Evolutionary conservation across 2,329 filamentous ascomycete species (phyloP), one percentile per base, ranked within the genome.

Genomic region (Ophiosphaerella narmari): DNA sequence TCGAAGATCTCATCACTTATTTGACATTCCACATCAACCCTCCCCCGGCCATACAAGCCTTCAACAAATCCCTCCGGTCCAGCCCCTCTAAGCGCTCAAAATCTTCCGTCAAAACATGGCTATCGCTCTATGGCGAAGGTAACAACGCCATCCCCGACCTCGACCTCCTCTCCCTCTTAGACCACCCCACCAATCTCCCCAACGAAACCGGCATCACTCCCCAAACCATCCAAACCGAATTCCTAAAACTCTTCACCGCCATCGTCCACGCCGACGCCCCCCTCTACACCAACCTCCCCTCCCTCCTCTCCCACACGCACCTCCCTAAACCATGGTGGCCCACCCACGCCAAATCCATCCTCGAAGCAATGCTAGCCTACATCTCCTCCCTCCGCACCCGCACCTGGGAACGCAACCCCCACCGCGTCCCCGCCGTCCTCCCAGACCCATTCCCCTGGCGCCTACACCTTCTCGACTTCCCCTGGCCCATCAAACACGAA

Each of bases 401-500:
- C 7, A 51, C 57, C 1, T 70, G 66, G 67, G 45, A 63, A n/a
- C 40, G 46, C n/a, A 51, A 67, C 42, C 48, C 56, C 0, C 33
- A 55, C 1, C 55, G 63, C 0, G 35, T 32, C 0, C 65, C 66
- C 1, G 16, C 34, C 7, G 55, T 68, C 0, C 31, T 71, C 1
- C 66, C 66, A 1, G 59, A 66, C 21, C 64, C 63, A 0, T 70
- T 67, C 39, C 4, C 14, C 1, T 53, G 65, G 38, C 57, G 57
- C 1, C 59, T 74, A 6, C 57, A 59, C 46, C 50, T 73, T 2
- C 50, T 72, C 5, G 48, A 62, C 6, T 68, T 61, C 31, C 60
- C 66, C 2, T 41, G 38, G 13, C 52, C 50, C 14, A 12, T 34
- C 1, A 38, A 13, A 6, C 7, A 50, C 18, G 36, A 51, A 12